Conservation (phyloP, 1,139 yeast genomes). For the Lodderomyces pseudojiufengensis region DNA sequence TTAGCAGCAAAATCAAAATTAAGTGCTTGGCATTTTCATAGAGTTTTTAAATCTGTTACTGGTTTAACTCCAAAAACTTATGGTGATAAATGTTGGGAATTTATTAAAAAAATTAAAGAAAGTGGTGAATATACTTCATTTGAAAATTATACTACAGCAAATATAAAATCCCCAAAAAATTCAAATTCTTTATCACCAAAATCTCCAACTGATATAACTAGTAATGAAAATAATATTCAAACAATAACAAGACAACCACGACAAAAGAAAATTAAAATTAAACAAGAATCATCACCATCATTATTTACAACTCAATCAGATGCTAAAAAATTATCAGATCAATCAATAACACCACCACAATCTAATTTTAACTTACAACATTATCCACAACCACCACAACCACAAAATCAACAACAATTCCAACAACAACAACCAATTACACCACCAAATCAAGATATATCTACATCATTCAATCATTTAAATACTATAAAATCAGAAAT, state of each 20-base stretch:
- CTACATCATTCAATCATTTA: slow-evolving; percentile 5
- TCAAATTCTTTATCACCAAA: slow-evolving; percentile 1
- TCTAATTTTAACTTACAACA: no score
- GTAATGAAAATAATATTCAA: background rate
- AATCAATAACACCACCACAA: slow-evolving; percentile 4
- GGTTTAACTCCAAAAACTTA: slow-evolving; percentile 86
- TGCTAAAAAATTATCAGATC: slow-evolving; percentile 2
- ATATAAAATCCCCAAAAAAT: slow-evolving; percentile 10
- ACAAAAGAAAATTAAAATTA: slow-evolving; percentile 7
- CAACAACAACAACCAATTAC: slow-evolving; percentile 15
- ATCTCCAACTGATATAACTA: slow-evolving; percentile 1
- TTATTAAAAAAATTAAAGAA: slow-evolving; percentile 39
- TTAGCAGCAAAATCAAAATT: slow-evolving; percentile 80
- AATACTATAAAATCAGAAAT: slow-evolving; percentile 8
- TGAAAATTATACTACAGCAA: slow-evolving; percentile 8
- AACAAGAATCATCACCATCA: slow-evolving; percentile 3
- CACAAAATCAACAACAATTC: no score
- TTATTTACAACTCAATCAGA: slow-evolving; percentile 5
- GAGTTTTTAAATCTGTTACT: slow-evolving; percentile 82
- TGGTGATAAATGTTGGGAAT: slow-evolving; percentile 84
- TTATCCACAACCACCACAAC: slow-evolving; percentile 3
- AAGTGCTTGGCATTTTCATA: slow-evolving; percentile 92
- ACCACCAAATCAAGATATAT: slow-evolving; percentile 10
- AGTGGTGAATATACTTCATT: slow-evolving; percentile 17
- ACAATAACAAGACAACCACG: background rate